Percentiles rank a stretch among this genome's conserved stretches.
These are phyloP conservation scores for Gossypium anomalum DNA, from an alignment of 345 rosid genomes.

Conservation along the genomic window DNA sequence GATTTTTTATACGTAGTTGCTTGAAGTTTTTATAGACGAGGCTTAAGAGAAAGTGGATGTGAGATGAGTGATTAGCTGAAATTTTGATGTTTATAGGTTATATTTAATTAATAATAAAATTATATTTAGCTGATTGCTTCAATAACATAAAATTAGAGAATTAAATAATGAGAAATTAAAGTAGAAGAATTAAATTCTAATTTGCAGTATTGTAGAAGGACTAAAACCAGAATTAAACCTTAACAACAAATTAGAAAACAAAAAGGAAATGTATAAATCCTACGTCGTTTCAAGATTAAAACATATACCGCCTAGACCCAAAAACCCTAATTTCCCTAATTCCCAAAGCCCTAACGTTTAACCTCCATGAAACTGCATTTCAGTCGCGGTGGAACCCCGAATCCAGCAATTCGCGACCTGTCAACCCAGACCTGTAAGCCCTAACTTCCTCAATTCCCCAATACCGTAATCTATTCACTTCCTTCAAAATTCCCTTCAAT, in stretches of 20 bases:
- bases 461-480: not conserved
- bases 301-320: not conserved
- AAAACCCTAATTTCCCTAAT: not conserved
- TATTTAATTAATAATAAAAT: too few relatives aligned
- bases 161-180: not conserved
- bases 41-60: too few relatives aligned
- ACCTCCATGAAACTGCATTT: slow-evolving; percentile 2
- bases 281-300: slow-evolving; percentile 1
- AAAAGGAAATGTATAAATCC: not conserved
- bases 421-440: not conserved
- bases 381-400: slow-evolving; percentile 38
- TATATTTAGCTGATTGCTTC: too few relatives aligned
- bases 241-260: not conserved
- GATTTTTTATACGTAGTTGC: too few relatives aligned
- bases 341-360: not conserved
- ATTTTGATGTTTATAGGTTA: too few relatives aligned
- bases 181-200: too few relatives aligned
- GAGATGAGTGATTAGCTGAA: too few relatives aligned
- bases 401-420: not conserved
- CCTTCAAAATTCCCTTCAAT: not conserved
- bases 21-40: too few relatives aligned
- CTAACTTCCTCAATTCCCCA: not conserved
- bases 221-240: not conserved
- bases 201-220: too few relatives aligned
- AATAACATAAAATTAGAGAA: not conserved